phyloP scores from a whole-genome alignment of 2,329 filamentous ascomycete species.

The Neopestalotiopsis sp. region DNA sequence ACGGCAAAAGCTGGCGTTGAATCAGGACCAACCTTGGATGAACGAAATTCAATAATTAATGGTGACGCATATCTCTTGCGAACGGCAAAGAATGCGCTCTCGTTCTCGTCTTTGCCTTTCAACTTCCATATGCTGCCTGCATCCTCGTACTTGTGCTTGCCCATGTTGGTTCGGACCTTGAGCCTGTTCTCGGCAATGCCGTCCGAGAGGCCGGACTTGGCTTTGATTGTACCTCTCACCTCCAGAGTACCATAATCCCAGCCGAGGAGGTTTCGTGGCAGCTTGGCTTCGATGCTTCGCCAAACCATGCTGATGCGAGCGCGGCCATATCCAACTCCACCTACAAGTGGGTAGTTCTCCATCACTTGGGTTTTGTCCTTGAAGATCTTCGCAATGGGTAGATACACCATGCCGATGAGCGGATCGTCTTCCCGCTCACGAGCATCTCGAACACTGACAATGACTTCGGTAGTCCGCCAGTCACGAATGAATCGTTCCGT shows the following conservation, averaged over 20 bases:
- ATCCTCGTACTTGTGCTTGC: constrained; percentile 63
- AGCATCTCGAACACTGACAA: constrained; percentile 70
- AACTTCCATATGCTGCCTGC: constrained; percentile 57
- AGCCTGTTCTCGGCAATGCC: constrained; percentile 57
- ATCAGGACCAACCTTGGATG: constrained; percentile 57
- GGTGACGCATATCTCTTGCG: constrained; percentile 65
- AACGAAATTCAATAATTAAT: constrained; percentile 64
- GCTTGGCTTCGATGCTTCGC: constrained; percentile 69
- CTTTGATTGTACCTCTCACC: constrained; percentile 58
- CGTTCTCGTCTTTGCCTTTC: constrained; percentile 44
- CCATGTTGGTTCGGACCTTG: constrained; percentile 65
- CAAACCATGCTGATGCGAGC: constrained; percentile 75
- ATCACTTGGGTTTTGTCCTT: constrained; percentile 68
- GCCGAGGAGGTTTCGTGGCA: constrained; percentile 64
- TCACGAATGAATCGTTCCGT: constrained; percentile 75
- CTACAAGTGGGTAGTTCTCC: constrained; percentile 69
- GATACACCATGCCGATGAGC: constrained; percentile 72
- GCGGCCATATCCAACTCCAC: constrained; percentile 75
- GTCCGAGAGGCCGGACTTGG: constrained; percentile 50
- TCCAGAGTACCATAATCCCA: constrained; percentile 78
- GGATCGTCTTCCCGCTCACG: constrained; percentile 74
- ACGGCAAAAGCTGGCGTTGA: constrained; percentile 66
- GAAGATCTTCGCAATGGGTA: constrained; percentile 68
- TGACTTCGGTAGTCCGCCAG: constrained; percentile 70
- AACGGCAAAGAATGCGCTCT: constrained; percentile 59